These are phyloP conservation scores for Claviceps purpurea DNA, from an alignment of 2,329 filamentous ascomycete genomes.

Conservation along the genomic window DNA sequence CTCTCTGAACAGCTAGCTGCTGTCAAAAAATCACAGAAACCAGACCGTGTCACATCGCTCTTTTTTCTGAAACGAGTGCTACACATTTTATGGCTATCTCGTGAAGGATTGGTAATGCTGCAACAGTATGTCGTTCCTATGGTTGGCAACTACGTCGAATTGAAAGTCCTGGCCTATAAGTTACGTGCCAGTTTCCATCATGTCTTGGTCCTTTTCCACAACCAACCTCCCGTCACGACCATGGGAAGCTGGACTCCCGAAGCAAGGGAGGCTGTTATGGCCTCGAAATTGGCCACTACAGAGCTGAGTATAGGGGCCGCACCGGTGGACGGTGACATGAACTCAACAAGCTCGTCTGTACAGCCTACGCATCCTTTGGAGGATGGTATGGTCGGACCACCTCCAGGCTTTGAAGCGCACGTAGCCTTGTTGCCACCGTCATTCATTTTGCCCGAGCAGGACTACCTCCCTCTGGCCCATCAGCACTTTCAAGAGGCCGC, in stretches of 20 bases:
- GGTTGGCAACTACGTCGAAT: slow-evolving; percentile 64
- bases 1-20: slow-evolving; percentile 72
- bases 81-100: slow-evolving; percentile 90
- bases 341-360: slow-evolving; percentile 30
- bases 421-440: slow-evolving; percentile 38
- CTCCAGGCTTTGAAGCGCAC: slow-evolving; percentile 37
- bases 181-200: slow-evolving; percentile 90
- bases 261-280: slow-evolving; percentile 22
- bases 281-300: slow-evolving; percentile 13
- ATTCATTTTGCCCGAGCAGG: slow-evolving; percentile 63
- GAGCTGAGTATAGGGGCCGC: slow-evolving; percentile 38
- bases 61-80: slow-evolving; percentile 69
- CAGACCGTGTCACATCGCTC: slow-evolving; percentile 67
- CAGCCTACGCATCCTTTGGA: slow-evolving; percentile 38
- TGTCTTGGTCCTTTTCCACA: slow-evolving; percentile 93
- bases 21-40: slow-evolving; percentile 67
- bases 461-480: slow-evolving; percentile 75
- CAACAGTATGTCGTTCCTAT: slow-evolving; percentile 80
- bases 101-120: slow-evolving; percentile 78
- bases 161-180: slow-evolving; percentile 84
- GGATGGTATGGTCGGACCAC: slow-evolving; percentile 44
- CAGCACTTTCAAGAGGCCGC: slow-evolving; percentile 70
- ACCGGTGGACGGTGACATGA: slow-evolving; percentile 24
- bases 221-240: slow-evolving; percentile 63
- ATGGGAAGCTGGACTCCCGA: slow-evolving; percentile 41